phyloP scores from a whole-genome alignment of 371 early-diverging fungal species.

The Mucor saturninus region DNA sequence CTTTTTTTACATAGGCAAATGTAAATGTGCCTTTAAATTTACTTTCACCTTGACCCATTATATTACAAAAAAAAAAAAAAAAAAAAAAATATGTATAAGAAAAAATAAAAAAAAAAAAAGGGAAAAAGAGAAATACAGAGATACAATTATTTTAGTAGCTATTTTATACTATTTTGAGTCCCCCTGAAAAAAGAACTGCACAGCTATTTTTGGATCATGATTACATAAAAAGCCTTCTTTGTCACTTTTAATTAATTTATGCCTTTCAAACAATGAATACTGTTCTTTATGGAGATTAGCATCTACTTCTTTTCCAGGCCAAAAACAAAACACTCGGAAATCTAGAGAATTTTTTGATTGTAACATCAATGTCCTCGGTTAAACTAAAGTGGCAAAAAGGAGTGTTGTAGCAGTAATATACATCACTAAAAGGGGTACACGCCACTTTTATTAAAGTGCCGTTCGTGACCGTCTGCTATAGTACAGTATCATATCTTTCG shows the following conservation, averaged over 20 bases:
- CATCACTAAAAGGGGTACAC: too few species aligned
- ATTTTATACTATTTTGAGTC: not conserved
- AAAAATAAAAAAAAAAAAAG: constrained; percentile 12
- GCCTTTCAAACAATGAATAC: too few species aligned
- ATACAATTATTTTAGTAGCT: not conserved
- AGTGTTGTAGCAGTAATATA: too few species aligned
- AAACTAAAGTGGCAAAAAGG: too few species aligned
- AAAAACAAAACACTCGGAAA: too few species aligned
- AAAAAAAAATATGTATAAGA: constrained; percentile 3
- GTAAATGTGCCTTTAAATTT: constrained; percentile 18
- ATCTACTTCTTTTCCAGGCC: too few species aligned
- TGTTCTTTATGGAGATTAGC: too few species aligned
- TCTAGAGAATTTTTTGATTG: too few species aligned
- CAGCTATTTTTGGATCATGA: constrained; percentile 6
- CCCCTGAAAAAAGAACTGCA: constrained; percentile 4
- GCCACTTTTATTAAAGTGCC: too few species aligned
- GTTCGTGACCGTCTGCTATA: too few species aligned
- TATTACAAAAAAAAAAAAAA: constrained; percentile 13
- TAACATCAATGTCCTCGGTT: too few species aligned
- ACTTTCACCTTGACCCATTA: constrained; percentile 26
- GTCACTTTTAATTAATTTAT: not conserved
- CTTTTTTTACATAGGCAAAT: constrained; percentile 17
- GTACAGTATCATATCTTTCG: too few species aligned
- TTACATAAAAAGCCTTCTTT: constrained; percentile 3
- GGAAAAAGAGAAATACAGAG: not conserved